Conservation (phyloP, 768 basidiomycete genomes). For the Scleroderma bovista region DNA sequence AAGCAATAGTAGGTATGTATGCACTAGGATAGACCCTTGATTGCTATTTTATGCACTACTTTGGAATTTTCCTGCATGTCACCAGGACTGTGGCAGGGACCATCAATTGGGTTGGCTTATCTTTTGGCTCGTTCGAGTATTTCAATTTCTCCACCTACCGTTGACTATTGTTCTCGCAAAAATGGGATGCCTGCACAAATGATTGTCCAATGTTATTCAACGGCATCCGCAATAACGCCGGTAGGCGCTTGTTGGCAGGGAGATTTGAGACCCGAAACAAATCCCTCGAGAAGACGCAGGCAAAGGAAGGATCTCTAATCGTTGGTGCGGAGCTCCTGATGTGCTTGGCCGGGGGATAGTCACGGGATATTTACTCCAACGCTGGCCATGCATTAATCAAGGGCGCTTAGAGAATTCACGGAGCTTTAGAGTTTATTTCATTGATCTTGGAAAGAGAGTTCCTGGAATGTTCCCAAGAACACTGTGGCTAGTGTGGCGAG, state of each 20-base stretch:
- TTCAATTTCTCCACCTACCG: too few relatives aligned
- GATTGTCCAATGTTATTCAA: background rate
- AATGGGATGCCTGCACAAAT: background rate
- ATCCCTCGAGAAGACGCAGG: background rate
- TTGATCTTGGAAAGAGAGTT: slow-evolving; percentile 22
- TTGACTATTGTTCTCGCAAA: slow-evolving; percentile 1
- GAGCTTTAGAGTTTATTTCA: slow-evolving; percentile 1
- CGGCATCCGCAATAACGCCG: slow-evolving; percentile 18
- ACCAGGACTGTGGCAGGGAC: too few relatives aligned
- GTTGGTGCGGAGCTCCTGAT: slow-evolving; percentile 1
- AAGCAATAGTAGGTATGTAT: too few relatives aligned
- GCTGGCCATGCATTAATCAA: too few relatives aligned
- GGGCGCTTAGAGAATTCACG: too few relatives aligned
- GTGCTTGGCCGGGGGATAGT: background rate
- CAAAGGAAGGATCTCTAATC: background rate
- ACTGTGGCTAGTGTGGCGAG: background rate
- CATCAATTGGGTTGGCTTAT: background rate
- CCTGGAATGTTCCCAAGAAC: slow-evolving; percentile 28
- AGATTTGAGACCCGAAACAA: background rate
- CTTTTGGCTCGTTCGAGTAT: background rate
- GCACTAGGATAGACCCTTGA: too few relatives aligned
- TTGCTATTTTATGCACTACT: too few relatives aligned
- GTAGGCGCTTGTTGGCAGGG: slow-evolving; percentile 3
- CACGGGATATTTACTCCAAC: slow-evolving; percentile 1
- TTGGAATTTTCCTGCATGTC: too few relatives aligned